phyloP scores from a whole-genome alignment of 108 stramenopile species.

The Fragilariopsis cylindrus region DNA sequence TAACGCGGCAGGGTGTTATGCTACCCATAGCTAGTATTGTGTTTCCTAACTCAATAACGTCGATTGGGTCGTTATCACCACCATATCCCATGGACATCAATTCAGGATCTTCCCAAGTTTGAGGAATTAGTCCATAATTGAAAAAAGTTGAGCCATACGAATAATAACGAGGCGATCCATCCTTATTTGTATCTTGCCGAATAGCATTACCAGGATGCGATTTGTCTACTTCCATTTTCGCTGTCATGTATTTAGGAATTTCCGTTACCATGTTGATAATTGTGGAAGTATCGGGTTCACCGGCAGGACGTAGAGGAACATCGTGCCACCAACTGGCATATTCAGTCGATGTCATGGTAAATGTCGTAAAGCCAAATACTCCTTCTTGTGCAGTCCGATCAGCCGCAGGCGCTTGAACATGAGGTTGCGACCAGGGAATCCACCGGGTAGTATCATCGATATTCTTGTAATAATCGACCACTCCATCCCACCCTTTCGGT shows the following conservation, averaged over 20 bases:
- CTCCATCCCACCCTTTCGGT: constrained; percentile 96
- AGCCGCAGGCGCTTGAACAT: constrained; percentile 61
- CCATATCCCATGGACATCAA: constrained; percentile 76
- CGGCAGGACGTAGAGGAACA: constrained; percentile 68
- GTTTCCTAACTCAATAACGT: constrained; percentile 95
- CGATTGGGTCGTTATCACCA: constrained; percentile 98
- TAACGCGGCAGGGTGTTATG: constrained; percentile 89
- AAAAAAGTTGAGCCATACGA: constrained; percentile 97
- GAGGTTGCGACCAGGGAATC: constrained; percentile 93
- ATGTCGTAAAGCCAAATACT: constrained; percentile 76
- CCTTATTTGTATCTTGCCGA: constrained; percentile 89
- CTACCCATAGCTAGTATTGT: constrained; percentile 87
- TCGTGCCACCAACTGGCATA: constrained; percentile 93
- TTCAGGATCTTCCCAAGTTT: constrained; percentile 97
- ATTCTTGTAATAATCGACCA: constrained; percentile 97
- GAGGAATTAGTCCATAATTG: constrained; percentile 97
- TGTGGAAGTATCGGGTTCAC: constrained; percentile 40
- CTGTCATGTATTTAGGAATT: constrained; percentile 94
- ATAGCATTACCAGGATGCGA: constrained; percentile 63
- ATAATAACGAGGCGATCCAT: constrained; percentile 94
- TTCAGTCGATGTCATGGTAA: constrained; percentile 49
- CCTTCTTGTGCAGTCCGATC: constrained; percentile 54
- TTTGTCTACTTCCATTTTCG: constrained; percentile 98
- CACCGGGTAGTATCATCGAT: constrained; percentile 86
- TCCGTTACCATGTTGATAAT: constrained; percentile 77